Evolutionary conservation across 192 early-diverging fungal species (phyloP).

Genomic region (Thoreauomyces humboldtii): DNA sequence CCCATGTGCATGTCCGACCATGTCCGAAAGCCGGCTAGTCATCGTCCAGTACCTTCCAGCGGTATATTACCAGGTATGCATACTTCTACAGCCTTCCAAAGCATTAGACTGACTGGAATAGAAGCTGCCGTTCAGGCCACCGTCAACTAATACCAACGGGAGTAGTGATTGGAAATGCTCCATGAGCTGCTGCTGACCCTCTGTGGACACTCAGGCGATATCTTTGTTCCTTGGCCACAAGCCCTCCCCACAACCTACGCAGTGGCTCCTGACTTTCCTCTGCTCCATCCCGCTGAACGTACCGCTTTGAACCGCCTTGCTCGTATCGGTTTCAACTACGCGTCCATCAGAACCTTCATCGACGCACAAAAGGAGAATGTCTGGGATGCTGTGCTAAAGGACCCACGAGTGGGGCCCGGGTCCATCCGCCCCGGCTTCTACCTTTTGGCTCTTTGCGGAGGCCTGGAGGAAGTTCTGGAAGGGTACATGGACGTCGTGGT

Average conservation of each 20-base stretch:
- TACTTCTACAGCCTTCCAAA: too few species aligned
- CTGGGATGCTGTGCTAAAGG: neutral
- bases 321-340: slow-evolving; percentile 54
- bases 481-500: slow-evolving; percentile 26
- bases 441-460: slow-evolving; percentile 48
- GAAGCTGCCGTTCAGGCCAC: too few species aligned
- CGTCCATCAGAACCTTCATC: slow-evolving; percentile 43
- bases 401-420: neutral
- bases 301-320: slow-evolving; percentile 57
- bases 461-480: slow-evolving; percentile 36
- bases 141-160: too few species aligned
- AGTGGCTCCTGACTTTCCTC: slow-evolving; percentile 56
- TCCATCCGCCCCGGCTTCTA: slow-evolving; percentile 39
- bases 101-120: too few species aligned
- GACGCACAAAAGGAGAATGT: neutral
- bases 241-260: slow-evolving; percentile 35
- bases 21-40: too few species aligned
- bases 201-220: slow-evolving; percentile 63
- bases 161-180: too few species aligned
- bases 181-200: slow-evolving; percentile 70
- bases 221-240: slow-evolving; percentile 51
- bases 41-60: too few species aligned
- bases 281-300: slow-evolving; percentile 66
- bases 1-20: too few species aligned
- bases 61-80: too few species aligned